These are phyloP conservation scores for Sugiyamaella valdiviana DNA, from an alignment of 805 yeast species.

Conservation along the genomic window DNA sequence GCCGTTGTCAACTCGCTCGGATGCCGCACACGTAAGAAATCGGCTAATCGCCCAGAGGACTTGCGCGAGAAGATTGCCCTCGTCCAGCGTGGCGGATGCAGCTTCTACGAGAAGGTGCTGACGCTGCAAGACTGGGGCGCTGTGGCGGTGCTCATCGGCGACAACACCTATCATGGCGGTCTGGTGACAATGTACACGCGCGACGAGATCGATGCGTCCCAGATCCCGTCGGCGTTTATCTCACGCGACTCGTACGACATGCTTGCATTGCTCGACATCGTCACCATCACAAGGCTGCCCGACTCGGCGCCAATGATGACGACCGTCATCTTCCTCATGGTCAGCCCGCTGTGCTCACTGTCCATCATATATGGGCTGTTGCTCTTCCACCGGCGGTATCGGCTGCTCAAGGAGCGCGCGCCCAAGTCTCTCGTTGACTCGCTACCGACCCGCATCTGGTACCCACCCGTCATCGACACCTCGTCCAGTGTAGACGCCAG, in stretches of 20 bases:
- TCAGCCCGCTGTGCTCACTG: slow-evolving; percentile 37
- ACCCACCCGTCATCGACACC: not conserved
- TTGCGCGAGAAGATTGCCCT: slow-evolving; percentile 31
- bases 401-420: slow-evolving; percentile 32
- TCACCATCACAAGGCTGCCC: slow-evolving; percentile 19
- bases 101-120: slow-evolving; percentile 47
- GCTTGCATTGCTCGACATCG: slow-evolving; percentile 18
- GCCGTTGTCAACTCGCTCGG: slow-evolving; percentile 21
- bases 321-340: slow-evolving; percentile 33
- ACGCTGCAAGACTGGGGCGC: slow-evolving; percentile 44
- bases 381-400: slow-evolving; percentile 31
- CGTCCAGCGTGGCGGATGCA: slow-evolving; percentile 47
- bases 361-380: slow-evolving; percentile 33
- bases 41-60: slow-evolving; percentile 14
- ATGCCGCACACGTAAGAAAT: slow-evolving; percentile 18
- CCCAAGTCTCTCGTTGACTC: slow-evolving; percentile 33
- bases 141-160: slow-evolving; percentile 50
- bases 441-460: slow-evolving; percentile 35
- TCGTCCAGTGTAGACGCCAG: not conserved
- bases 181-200: slow-evolving; percentile 51
- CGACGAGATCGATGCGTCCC: slow-evolving; percentile 38
- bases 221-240: slow-evolving; percentile 49
- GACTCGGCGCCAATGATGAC: slow-evolving; percentile 32
- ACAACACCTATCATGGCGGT: slow-evolving; percentile 42
- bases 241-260: slow-evolving; percentile 38